Conservation (phyloP, 208 protist species). For the Acanthamoeba healyi region DNA sequence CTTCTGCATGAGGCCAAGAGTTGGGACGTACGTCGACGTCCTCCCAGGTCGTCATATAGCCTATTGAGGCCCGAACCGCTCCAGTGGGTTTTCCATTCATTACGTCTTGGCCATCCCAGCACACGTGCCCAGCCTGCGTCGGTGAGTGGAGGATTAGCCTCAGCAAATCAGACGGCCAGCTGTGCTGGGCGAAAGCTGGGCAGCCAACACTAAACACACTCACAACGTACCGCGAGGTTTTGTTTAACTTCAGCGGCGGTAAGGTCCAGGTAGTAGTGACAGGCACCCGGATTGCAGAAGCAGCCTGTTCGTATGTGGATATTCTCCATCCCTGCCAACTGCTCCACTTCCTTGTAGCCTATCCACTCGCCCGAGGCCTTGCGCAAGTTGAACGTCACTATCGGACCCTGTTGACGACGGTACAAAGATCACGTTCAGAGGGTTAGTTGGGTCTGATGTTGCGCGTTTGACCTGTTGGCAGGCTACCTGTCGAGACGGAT, state of each 20-base stretch:
- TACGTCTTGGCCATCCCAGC: constrained; percentile 89
- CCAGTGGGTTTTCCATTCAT: constrained; percentile 89
- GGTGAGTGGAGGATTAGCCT: no score
- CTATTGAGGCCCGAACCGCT: constrained; percentile 86
- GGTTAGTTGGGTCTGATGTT: no score
- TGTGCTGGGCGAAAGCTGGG: no score
- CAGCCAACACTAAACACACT: no score
- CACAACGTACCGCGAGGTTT: constrained; percentile 63
- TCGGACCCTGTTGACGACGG: constrained; percentile 36
- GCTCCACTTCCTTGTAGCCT: constrained; percentile 85
- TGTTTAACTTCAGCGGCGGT: constrained; percentile 73
- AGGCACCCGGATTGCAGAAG: constrained; percentile 92
- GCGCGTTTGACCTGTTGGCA: no score
- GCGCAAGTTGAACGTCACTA: constrained; percentile 88
- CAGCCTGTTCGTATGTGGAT: constrained; percentile 88
- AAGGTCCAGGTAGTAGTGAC: constrained; percentile 86
- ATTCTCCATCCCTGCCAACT: constrained; percentile 81
- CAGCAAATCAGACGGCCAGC: no score
- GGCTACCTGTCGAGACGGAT: background rate
- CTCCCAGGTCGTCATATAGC: constrained; percentile 81
- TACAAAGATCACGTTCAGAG: background rate
- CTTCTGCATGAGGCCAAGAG: no score
- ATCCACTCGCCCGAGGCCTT: constrained; percentile 79
- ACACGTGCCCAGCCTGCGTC: constrained; percentile 86
- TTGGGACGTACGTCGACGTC: constrained; percentile 79